Conservation (phyloP, 208 protist genomes). For the Herpetomonas samuelpessoai region DNA sequence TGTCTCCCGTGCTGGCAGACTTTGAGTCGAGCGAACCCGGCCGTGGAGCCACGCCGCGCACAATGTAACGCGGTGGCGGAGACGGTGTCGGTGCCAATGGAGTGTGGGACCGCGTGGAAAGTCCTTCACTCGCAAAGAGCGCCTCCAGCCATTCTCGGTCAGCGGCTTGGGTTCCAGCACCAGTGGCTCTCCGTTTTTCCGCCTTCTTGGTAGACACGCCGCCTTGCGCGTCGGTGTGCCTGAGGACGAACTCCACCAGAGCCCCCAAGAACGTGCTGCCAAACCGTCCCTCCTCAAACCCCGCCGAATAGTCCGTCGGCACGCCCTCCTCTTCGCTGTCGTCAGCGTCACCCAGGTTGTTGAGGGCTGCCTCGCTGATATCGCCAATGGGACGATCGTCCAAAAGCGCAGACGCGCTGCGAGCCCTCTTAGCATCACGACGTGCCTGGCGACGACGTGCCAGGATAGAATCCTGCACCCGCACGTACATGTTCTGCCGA, state of each 20-base stretch:
- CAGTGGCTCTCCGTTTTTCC: too few species aligned
- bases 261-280: constrained; percentile 13
- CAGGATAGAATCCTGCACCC: not conserved
- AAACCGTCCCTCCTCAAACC: not conserved
- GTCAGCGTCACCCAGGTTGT: constrained; percentile 1
- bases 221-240: not conserved
- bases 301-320: not conserved
- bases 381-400: not conserved
- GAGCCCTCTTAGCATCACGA: not conserved
- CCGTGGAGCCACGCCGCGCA: not conserved
- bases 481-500: constrained; percentile 34
- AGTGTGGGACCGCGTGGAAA: too few species aligned
- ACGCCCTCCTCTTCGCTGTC: constrained; percentile 8
- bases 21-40: too few species aligned
- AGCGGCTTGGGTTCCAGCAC: too few species aligned
- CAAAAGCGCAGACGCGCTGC: not conserved
- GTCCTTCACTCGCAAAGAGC: too few species aligned
- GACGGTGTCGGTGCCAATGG: too few species aligned
- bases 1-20: constrained; percentile 2
- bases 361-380: not conserved
- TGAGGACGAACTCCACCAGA: constrained; percentile 8
- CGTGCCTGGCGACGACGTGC: not conserved
- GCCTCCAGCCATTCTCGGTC: too few species aligned
- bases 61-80: not conserved
- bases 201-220: too few species aligned